Base-by-base conservation (phyloP, 2,329 filamentous ascomycete genomes). In the Davidsoniella virescens region DNA sequence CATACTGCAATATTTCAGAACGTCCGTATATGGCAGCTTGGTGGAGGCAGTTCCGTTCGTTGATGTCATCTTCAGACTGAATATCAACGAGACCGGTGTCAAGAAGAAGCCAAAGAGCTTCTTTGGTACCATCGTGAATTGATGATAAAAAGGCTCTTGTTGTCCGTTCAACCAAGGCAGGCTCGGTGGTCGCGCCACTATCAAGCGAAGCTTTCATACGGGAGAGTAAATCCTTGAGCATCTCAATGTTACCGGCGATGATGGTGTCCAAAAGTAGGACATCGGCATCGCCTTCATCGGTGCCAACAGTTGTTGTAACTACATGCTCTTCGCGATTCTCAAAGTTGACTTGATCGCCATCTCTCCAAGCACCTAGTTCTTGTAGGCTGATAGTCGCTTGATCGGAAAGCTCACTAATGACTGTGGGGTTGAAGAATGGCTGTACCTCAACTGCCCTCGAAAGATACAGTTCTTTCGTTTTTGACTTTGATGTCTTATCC, bases 401-500 rank as follows among this genome's bases (percentile, higher is more conserved):
- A 57, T 98, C 92, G 4, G 92, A 95, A 9, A 98, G 75, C 60
- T 94, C 90, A 65, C 88, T 94, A 61, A 98, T 94, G 58, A 96
- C 87, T 56, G 93, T 86, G 43, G 90, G 82, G 65, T 98, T 96
- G 73, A 96, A 98, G 65, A 93, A 96, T 5, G 92, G 92, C 61
- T 96, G 92, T 6, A 96, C 88, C 64, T 98, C 92, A 55, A 98
- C 90, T 7, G 92, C 92, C 54, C 92, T 77, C 8, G 93, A 93
- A 36, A 98, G 79, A 62, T 96, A 98, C 39, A 96, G 76, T 67
- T 96, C 92, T 65, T 98, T 98, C 53, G 92, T 95, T 64, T 90
- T 90, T 47, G 90, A 96, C 73, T 96, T 98, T 57, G 90, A 95
- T 1, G 88, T 95, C 75, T 98, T 98, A 68, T 98, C 92, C 92